phyloP scores from a whole-genome alignment of 2,329 filamentous ascomycete species.

The Penicillium sp. region DNA sequence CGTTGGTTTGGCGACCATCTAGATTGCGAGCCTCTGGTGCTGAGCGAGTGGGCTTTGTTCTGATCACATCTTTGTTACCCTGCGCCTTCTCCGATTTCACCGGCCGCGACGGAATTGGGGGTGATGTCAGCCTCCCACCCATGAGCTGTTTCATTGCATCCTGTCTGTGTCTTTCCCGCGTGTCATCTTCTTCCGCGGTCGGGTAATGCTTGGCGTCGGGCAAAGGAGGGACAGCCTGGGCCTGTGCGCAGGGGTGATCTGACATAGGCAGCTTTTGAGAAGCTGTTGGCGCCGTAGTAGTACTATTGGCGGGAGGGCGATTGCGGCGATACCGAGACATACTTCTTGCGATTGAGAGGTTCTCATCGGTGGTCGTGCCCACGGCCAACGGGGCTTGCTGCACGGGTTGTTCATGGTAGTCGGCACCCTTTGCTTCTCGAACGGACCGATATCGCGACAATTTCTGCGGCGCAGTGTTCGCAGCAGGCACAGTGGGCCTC shows the following conservation, averaged over 20 bases:
- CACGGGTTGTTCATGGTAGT: neutral
- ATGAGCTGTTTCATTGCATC: constrained; percentile 35
- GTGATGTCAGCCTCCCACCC: constrained; percentile 17
- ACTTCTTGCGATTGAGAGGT: constrained; percentile 29
- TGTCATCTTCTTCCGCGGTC: constrained; percentile 12
- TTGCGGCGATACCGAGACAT: constrained; percentile 35
- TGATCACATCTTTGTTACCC: neutral
- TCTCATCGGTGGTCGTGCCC: constrained; percentile 9
- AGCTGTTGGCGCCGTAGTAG: neutral
- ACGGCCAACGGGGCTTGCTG: neutral
- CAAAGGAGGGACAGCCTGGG: constrained; percentile 1
- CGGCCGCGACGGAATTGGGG: constrained; percentile 7
- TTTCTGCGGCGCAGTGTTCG: neutral
- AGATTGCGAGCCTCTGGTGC: neutral
- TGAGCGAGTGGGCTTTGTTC: neutral
- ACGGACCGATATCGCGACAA: constrained; percentile 6
- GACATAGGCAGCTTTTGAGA: constrained; percentile 14
- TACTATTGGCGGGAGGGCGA: constrained; percentile 13
- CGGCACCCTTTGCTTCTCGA: neutral
- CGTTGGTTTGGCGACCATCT: neutral
- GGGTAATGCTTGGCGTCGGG: neutral
- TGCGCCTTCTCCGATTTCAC: constrained; percentile 6
- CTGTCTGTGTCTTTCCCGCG: constrained; percentile 27
- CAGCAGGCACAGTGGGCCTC: neutral
- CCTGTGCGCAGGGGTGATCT: constrained; percentile 6